Evolutionary conservation across 306 rosid species (phyloP).

Genomic region (Lupinus albus): DNA sequence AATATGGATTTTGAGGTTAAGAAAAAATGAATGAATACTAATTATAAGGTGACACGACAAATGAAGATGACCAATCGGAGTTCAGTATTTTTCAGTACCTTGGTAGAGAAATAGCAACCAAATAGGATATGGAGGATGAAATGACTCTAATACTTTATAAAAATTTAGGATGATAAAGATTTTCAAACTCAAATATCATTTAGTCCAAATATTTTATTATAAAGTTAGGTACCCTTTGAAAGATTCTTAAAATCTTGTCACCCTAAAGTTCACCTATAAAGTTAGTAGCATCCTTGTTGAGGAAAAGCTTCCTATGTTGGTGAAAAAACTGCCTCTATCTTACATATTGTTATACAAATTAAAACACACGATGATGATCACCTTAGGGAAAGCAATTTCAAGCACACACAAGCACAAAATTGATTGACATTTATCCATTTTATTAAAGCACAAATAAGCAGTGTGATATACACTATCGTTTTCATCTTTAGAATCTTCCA

Average conservation of each 20-base stretch:
- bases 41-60: too few species aligned
- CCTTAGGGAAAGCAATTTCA: constrained; percentile 22
- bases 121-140: too few species aligned
- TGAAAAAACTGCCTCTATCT: constrained; percentile 27
- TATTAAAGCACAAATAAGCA: background rate
- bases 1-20: too few species aligned
- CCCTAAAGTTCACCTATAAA: constrained; percentile 20
- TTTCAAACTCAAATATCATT: too few species aligned
- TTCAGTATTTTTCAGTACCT: too few species aligned
- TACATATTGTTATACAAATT: background rate
- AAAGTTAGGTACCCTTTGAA: too few species aligned
- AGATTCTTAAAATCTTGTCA: constrained; percentile 19
- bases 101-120: too few species aligned
- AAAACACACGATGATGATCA: constrained; percentile 24
- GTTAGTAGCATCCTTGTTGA: constrained; percentile 29
- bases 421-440: constrained; percentile 30
- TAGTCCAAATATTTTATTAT: too few species aligned
- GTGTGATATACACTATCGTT: background rate
- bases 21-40: too few species aligned
- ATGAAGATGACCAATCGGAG: too few species aligned
- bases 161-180: too few species aligned
- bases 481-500: constrained; percentile 15
- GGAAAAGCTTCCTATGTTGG: constrained; percentile 30
- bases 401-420: background rate
- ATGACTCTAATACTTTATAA: too few species aligned